Evolutionary conservation across 2,329 filamentous ascomycete genomes (phyloP).

Genomic region (Chalaropsis thielavioides): DNA sequence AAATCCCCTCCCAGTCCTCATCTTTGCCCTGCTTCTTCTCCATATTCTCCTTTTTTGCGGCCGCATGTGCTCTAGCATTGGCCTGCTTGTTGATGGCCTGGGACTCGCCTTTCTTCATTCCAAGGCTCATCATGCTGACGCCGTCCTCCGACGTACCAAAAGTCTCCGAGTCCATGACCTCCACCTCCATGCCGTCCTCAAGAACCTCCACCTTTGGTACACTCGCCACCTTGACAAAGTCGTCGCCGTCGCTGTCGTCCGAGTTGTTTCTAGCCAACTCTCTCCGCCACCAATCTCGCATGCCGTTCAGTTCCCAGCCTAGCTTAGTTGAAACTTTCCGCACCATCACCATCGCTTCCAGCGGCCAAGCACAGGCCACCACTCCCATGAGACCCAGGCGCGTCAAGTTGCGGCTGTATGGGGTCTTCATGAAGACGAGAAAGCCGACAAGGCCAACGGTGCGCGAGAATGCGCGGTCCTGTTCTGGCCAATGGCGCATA

Average conservation of each 20-base stretch:
- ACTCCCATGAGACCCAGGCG: constrained; percentile 11
- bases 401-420: constrained; percentile 8
- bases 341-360: constrained; percentile 11
- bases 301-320: constrained; percentile 11
- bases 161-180: constrained; percentile 10
- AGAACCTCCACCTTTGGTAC: constrained; percentile 6
- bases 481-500: constrained; percentile 12
- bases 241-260: constrained; percentile 1
- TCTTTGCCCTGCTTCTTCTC: not conserved
- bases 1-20: constrained; percentile 10
- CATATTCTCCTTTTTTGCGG: not conserved
- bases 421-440: constrained; percentile 11
- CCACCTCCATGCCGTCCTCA: constrained; percentile 15
- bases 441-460: constrained; percentile 15
- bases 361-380: constrained; percentile 12
- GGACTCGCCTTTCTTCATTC: constrained; percentile 11
- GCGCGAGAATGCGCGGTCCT: constrained; percentile 14
- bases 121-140: not conserved
- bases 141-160: constrained; percentile 15
- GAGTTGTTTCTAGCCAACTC: constrained; percentile 13
- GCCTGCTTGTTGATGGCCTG: constrained; percentile 11
- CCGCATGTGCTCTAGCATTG: constrained; percentile 2
- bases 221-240: constrained; percentile 7
- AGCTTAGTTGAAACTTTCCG: constrained; percentile 14
- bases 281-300: constrained; percentile 12